Base-by-base conservation (phyloP, 2,329 filamentous ascomycete genomes). In the Nigrospora sphaerica region DNA sequence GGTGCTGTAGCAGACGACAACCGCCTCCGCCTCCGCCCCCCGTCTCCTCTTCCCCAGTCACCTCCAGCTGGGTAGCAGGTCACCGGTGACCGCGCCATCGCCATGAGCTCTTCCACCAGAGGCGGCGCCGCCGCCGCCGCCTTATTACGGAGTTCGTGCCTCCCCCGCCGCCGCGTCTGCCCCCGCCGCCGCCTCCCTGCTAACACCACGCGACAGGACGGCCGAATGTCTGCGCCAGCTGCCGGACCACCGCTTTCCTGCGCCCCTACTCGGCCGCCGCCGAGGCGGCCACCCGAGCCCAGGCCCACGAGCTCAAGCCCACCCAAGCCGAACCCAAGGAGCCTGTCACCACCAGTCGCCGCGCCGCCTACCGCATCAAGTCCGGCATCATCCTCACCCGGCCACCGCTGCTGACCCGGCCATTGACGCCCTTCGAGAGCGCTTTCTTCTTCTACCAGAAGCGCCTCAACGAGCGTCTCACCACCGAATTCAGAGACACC, bases 361-460 rank as follows among this genome's bases (percentile, higher is more conserved):
- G 49, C 46, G 49, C 61, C 39, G 57, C 61, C 51, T 78, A 78
- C 67, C 67, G 70, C 53, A 71, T 82, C 62, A 72, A 70, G 48
- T 74, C 77, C 48, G 86, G 88, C 53, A 76, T 96, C 49, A 81
- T 97, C 56, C 81, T 98, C 52, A 93, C 90, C 39, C 88, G 93
- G 28, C 81, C 93, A 41, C 93, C 93, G 7, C 74, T 95, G 49
- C 76, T 98, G 59, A 97, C 93, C 23, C 85, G 87, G 55, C 76
- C 85, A 50, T 83, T 92, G 45, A 87, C 86, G 32, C 77, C 88
- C 12, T 97, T 98, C 68, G 93, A 98, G 68, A 86, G 89, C 62
- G 78, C 92, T 53, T 97, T 86, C 71, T 95, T 86, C 75, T 90
- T 98, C 65, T 98, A 98, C 72, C 93, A 98, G 72, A 92, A 92